These are phyloP conservation scores for Lizonia empirigonia DNA, from an alignment of 2,329 filamentous ascomycete genomes.

Conservation along the genomic window DNA sequence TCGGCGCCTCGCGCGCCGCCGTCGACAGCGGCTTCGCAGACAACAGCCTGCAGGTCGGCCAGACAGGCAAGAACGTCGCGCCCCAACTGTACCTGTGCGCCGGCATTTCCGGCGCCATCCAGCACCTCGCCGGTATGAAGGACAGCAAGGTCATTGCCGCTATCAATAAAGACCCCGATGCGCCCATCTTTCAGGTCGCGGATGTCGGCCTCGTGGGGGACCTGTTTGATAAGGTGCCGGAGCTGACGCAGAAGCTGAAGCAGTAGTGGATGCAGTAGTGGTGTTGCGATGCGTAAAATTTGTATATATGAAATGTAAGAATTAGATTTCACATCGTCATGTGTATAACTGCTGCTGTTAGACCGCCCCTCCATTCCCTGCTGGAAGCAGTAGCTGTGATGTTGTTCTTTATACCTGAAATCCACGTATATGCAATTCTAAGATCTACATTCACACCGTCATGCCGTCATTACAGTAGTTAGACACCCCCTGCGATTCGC, in stretches of 20 bases:
- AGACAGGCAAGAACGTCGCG: conserved; percentile 98
- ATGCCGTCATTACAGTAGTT: not conserved
- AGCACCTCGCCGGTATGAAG: conserved; percentile 99
- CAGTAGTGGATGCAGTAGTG: conserved; percentile 24
- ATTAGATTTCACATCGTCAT: not conserved
- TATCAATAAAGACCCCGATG: conserved; percentile 97
- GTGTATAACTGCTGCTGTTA: no score
- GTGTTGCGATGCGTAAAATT: conserved; percentile 14
- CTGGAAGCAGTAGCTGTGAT: no score
- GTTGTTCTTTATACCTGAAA: no score
- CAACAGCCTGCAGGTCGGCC: conserved; percentile 96
- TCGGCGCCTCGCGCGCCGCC: conserved; percentile 91
- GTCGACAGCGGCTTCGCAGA: conserved; percentile 98
- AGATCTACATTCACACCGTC: not conserved
- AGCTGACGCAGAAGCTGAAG: conserved; percentile 95
- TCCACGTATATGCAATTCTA: not conserved
- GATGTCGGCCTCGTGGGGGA: conserved; percentile 96
- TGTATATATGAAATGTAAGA: conserved; percentile 19
- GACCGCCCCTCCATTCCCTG: no score
- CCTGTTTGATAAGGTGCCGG: conserved; percentile 92
- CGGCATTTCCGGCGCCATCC: conserved; percentile 95
- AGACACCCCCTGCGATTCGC: not conserved
- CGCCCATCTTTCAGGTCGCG: conserved; percentile 97
- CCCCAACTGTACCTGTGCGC: conserved; percentile 94
- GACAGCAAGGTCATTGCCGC: conserved; percentile 99